Base-by-base conservation (phyloP, 2,329 filamentous ascomycete genomes). In the Cercospora citrullina region DNA sequence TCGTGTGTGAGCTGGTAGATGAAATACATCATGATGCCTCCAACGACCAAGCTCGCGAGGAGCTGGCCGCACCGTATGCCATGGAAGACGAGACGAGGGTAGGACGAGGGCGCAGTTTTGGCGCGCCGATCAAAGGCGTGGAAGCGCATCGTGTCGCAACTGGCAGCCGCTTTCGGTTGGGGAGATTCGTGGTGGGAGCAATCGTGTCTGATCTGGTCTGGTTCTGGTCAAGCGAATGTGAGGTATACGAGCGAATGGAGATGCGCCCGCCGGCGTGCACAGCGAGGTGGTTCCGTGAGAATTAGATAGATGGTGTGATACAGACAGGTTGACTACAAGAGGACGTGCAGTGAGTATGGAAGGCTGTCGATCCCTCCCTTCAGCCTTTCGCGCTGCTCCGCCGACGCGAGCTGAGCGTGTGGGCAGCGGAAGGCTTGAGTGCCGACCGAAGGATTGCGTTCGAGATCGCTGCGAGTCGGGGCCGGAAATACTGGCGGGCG, bases 1-100 rank as follows among this genome's bases (percentile, higher is more conserved):
- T 85, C 84, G 55, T 80, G 79, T 21, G 80, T 80, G 23, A 89
- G 80, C 71, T 87, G 83, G 71, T 80, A 84, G 69, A 86, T 82
- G 77, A 89, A 89, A 71, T 84, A 86, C 66, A 79, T 79, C 76
- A 88, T 82, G 61, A 89, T 85, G 31, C 79, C 80, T 4, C 81
- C 82, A 65, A 87, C 86, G 21, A 88, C 79, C 48, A 85, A 64
- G 58, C 80, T 80, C 4, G 81, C 79, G 4, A 82, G 57, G 10
- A 83, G 75, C 72, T 84, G 82, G 16, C 74, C 75, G 65, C 70
- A 76, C 55, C 82, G 80, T 5, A 82, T 73, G 48, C 72, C 71
- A 70, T 84, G 82, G 75, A 84, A 84, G 3, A 78, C 75, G 4
- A 83, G 63, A 18, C 75, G 74, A 28, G 81, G 82, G 69, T 84